Conservation (phyloP, 495 filamentous ascomycete species). For the Penicillium dipodomyicola region DNA sequence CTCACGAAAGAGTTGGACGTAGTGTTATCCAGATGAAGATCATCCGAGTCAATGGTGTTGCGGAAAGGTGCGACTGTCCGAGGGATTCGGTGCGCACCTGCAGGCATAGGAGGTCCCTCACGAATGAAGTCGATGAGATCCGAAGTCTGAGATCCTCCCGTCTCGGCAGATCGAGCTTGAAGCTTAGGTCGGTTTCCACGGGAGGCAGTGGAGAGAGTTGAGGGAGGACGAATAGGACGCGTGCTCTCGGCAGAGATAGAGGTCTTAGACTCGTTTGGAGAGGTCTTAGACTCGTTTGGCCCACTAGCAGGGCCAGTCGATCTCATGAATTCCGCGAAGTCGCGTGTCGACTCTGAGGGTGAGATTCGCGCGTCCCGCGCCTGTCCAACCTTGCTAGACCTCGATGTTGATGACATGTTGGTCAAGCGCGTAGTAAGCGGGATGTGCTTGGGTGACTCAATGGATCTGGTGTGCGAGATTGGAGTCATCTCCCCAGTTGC, state of each 20-base stretch:
- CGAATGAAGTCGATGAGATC: slow-evolving; percentile 95
- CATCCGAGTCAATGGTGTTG: slow-evolving; percentile 80
- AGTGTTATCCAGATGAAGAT: slow-evolving; percentile 49
- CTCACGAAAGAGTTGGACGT: slow-evolving; percentile 41
- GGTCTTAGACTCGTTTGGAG: slow-evolving; percentile 1
- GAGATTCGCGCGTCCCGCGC: slow-evolving; percentile 64
- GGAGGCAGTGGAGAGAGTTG: slow-evolving; percentile 8
- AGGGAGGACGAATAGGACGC: slow-evolving; percentile 22
- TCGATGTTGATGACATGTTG: slow-evolving; percentile 25
- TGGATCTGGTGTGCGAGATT: slow-evolving; percentile 22
- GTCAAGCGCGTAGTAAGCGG: slow-evolving; percentile 31
- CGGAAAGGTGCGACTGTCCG: slow-evolving; percentile 84
- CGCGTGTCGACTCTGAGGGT: slow-evolving; percentile 60
- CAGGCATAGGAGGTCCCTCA: slow-evolving; percentile 63
- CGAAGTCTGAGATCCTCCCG: slow-evolving; percentile 62
- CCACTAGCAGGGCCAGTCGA: slow-evolving; percentile 59
- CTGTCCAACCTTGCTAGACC: slow-evolving; percentile 37
- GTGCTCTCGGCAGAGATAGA: slow-evolving; percentile 19
- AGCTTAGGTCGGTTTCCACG: slow-evolving; percentile 43
- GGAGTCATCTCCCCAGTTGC: slow-evolving; percentile 18
- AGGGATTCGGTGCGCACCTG: slow-evolving; percentile 64
- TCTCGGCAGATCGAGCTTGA: slow-evolving; percentile 69
- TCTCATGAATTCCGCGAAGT: slow-evolving; percentile 84
- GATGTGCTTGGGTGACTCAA: slow-evolving; percentile 28
- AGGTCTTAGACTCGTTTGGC: neutral